Base-by-base conservation (phyloP, 192 early-diverging fungal genomes). In the Dimargaris verticillata region DNA sequence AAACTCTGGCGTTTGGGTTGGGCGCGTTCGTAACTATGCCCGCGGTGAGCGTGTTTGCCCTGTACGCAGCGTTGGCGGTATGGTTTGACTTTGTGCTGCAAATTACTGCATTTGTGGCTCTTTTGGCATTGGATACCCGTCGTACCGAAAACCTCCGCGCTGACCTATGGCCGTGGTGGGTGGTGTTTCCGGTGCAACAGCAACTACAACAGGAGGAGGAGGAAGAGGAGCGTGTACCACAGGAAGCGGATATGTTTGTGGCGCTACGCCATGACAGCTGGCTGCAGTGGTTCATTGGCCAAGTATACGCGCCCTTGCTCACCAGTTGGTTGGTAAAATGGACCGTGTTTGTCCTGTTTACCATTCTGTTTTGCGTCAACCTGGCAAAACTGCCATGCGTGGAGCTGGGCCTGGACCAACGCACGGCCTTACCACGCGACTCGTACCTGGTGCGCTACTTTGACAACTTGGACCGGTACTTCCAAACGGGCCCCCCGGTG, bases 361-460 rank as follows among this genome's bases (percentile, higher is more conserved):
- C 79, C 43, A 75, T 78, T 38, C 29, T 81, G 0, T 80, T 80
- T 65, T 69, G 73, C 4, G 28, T 66, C 17, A 67, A 72, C 15
- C 53, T 81, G 7, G 64, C 74, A 11, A 51, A 79, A 10, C 54
- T 72, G 26, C 81, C 75, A 5, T 68, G 69, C 49, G 24, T 83
- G 22, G 70, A 75, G 60, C 65, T 83, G 43, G 81, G 81, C 11
- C 66, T 83, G 61, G 80, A 84, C 58, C 82, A 84, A 68, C 66
- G 82, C 10, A 65, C 79, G 44, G 82, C 82, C 7, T 42, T 84
- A 6, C 82, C 82, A 0, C 66, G 67, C 10, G 82, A 84, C 61
- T 84, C 82, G 13, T 80, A 84, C 61, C 65, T 84, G 50, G 76
- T 84, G 15, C 66, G 72, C 25, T 84, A 80, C 64, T 84, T 84